Evolutionary conservation across 768 basidiomycete species (phyloP).

Genomic region (Pleurotus eryngii): DNA sequence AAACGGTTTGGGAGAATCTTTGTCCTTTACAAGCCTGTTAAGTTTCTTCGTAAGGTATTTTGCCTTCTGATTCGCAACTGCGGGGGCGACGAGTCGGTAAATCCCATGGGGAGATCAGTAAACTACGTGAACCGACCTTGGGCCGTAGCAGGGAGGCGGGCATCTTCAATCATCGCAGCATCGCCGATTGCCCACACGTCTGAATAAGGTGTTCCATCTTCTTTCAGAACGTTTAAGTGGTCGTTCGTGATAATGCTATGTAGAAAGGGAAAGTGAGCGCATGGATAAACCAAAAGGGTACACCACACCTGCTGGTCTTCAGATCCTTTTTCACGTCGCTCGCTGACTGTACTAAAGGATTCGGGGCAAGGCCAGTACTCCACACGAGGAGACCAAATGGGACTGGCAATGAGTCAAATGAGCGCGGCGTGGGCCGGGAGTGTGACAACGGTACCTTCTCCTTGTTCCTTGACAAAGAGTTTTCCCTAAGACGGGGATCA

Average conservation of each 20-base stretch:
- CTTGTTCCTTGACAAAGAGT: slow-evolving; percentile 68
- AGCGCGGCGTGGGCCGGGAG: slow-evolving; percentile 4
- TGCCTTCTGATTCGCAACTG: slow-evolving; percentile 78
- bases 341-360: slow-evolving; percentile 69
- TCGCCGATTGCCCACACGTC: slow-evolving; percentile 86
- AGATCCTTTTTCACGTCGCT: slow-evolving; percentile 57
- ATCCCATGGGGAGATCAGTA: neutral
- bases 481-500: slow-evolving; percentile 39
- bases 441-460: slow-evolving; percentile 47
- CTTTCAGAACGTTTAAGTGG: slow-evolving; percentile 57
- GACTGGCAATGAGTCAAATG: slow-evolving; percentile 36
- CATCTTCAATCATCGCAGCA: slow-evolving; percentile 55
- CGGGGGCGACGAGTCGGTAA: neutral
- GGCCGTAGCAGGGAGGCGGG: slow-evolving; percentile 76
- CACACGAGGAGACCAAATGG: slow-evolving; percentile 83
- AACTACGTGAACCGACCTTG: slow-evolving; percentile 48
- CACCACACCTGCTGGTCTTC: slow-evolving; percentile 48
- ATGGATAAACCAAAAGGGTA: neutral
- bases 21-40: slow-evolving; percentile 57
- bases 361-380: slow-evolving; percentile 83
- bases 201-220: slow-evolving; percentile 49
- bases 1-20: slow-evolving; percentile 49
- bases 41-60: slow-evolving; percentile 63
- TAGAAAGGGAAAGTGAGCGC: neutral
- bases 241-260: slow-evolving; percentile 44